Base-by-base conservation (phyloP, 495 filamentous ascomycete species). In the Xylaria nigripes region DNA sequence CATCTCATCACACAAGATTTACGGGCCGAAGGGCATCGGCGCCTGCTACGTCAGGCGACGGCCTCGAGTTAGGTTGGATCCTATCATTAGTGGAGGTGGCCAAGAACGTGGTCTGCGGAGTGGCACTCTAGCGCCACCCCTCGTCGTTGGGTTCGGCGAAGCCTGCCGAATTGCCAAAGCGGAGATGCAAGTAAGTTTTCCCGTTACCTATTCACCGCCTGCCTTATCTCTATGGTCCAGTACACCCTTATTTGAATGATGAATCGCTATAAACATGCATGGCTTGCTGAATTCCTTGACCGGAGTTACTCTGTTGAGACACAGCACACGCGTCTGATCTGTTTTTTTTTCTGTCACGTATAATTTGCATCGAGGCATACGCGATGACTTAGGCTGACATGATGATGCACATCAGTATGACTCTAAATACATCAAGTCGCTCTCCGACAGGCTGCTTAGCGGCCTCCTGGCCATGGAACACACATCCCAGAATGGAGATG, bases 1-100 rank as follows among this genome's bases (percentile, higher is more conserved):
- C 10, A 95, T 98, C 42, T 96, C 93, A n/a, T 90, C 86, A 45
- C 93, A 98, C 74, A 98, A 98, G 76, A 94, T 98, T 55, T 98
- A 98, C 69, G 93, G 93, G 36, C 93, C 93, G 45, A 98, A 94
- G 76, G 93, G 93, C 38, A 88, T 98, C 29, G 93, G 93, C 53
- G 93, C 93, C 29, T 97, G 93, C 71, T 98, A 89, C 62, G 89
- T 98, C 22, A 85, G 93, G 56, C 81, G 93, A 68, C 79, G 93
- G 42, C 93, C 93, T 9, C 82, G 89, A 66, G 93, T 98, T 48
- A 87, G 93, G 68, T 75, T 98, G 43, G 94, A 98, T 48, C 94
- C 93, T 30, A 85, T 98, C 63, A 98, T 98, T 69, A 90, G 85
- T 55, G 93, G 93, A 45, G 93, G 93, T 68, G 93, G 93, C 10